A percentile compares a stretch with the other conserved stretches of the same genome.
Conservation (phyloP, 345 rosid genomes). For the Adansonia digitata region DNA sequence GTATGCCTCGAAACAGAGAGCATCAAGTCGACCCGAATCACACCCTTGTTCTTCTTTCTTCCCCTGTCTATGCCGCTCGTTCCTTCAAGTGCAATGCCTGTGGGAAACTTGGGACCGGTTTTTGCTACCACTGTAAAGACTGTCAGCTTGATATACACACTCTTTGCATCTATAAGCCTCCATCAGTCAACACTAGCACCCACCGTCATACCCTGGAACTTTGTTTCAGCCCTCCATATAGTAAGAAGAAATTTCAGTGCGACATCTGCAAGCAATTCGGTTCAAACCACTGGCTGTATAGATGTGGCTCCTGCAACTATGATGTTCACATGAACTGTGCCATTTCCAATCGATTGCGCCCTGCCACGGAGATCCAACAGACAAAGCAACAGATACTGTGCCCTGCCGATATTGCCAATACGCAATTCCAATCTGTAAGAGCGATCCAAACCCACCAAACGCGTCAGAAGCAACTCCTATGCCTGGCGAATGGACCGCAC, state of each 20-base stretch:
- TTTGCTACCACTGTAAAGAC: slow-evolving; percentile 6
- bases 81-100: slow-evolving; percentile 10
- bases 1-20: not conserved
- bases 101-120: not conserved
- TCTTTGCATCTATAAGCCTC: not conserved
- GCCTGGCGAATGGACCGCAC: too few species aligned
- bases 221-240: slow-evolving; percentile 2
- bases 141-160: slow-evolving; percentile 8
- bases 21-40: not conserved
- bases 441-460: too few species aligned
- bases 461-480: too few species aligned
- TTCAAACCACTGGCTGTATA: slow-evolving; percentile 2
- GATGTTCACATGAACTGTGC: slow-evolving; percentile 14
- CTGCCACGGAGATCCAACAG: not conserved
- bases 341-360: not conserved
- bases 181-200: not conserved
- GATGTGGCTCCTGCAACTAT: not conserved
- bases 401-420: not conserved
- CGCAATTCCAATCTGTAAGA: too few species aligned
- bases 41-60: not conserved
- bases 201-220: not conserved
- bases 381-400: not conserved
- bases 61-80: not conserved
- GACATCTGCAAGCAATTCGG: not conserved
- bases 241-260: not conserved